Base-by-base conservation (phyloP, 2,329 filamentous ascomycete genomes). In the Epichloe sylvatica region DNA sequence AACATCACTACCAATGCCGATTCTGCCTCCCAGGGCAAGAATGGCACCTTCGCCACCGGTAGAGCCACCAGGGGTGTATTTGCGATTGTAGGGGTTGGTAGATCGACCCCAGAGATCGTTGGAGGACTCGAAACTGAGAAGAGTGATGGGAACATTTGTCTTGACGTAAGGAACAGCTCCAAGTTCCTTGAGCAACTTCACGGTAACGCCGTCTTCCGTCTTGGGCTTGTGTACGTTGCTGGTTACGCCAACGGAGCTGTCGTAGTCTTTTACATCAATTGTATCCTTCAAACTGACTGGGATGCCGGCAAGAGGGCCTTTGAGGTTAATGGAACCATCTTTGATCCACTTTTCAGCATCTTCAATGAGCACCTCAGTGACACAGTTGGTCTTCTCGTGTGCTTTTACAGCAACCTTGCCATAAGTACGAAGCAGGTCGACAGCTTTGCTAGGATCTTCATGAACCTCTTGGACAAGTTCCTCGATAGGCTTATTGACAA, bases 91-190 rank as follows among this genome's bases (percentile, higher is more conserved):
- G 0, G 90, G 89, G 62, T 95, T 96, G 15, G 76, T 81, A 56
- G 77, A 83, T 34, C 81, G 77, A 8, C 91, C 90, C 87, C 90
- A 97, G 19, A 96, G 71, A 53, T 77, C 76, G 59, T 81, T 81
- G 49, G 80, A 79, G 15, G 84, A 89, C 65, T 94, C 89, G 59
- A 94, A 94, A 51, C 84, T 89, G 39, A 94, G 74, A 2, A 95
- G 75, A 0, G 89, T 94, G 50, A 91, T 84, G 5, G 90, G 91
- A 2, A 94, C 64, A 54, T 92, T 92, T 0, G 90, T 96, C 72
- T 96, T 97, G 55, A 90, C 87, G 62, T 94, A 95, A 0, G 90
- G 90, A 2, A 96, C 76, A 0, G 90, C 89, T 21, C 90, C 86
- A 2, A 88, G 87, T 62, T 92, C 85, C 61, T 94, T 94, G 47